Evolutionary conservation across 306 rosid species (phyloP).

Genomic region (Delonix regia): DNA sequence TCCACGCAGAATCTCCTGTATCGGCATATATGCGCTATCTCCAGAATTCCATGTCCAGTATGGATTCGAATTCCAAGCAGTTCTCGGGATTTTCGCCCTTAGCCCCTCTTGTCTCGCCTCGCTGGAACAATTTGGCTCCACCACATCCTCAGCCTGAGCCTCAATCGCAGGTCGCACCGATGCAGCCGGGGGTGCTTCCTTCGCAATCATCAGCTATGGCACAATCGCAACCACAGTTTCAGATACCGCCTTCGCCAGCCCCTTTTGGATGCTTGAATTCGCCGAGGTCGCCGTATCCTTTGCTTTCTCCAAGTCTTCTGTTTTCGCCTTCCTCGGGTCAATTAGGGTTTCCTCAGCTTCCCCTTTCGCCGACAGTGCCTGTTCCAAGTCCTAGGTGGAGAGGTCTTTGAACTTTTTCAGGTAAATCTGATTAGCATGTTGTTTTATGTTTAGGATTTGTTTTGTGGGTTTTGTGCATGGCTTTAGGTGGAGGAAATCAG

Average conservation of each 20-base stretch:
- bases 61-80: conserved; percentile 51
- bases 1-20: conserved; percentile 69
- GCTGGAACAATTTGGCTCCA: conserved; percentile 53
- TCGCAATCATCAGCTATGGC: conserved; percentile 26
- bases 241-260: conserved; percentile 50
- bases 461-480: conserved; percentile 50
- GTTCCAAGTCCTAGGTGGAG: conserved; percentile 71
- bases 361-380: conserved; percentile 71
- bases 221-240: conserved; percentile 42
- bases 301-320: conserved; percentile 53
- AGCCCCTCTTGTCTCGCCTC: conserved; percentile 63
- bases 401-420: conserved; percentile 46
- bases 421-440: conserved; percentile 44
- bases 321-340: conserved; percentile 55
- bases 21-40: conserved; percentile 70
- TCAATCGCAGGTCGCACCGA: conserved; percentile 26
- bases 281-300: conserved; percentile 57
- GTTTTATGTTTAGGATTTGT: conserved; percentile 30
- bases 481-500: conserved; percentile 29
- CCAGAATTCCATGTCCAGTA: conserved; percentile 39
- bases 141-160: conserved; percentile 38
- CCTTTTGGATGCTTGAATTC: conserved; percentile 77
- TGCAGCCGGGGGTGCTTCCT: conserved; percentile 34
- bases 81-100: conserved; percentile 61
- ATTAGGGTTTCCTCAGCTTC: conserved; percentile 65